Percentiles rank a stretch among this genome's conserved stretches.
Evolutionary conservation across 495 filamentous ascomycete species (phyloP).

Genomic region (Pseudomonodictys pantanalensis): DNA sequence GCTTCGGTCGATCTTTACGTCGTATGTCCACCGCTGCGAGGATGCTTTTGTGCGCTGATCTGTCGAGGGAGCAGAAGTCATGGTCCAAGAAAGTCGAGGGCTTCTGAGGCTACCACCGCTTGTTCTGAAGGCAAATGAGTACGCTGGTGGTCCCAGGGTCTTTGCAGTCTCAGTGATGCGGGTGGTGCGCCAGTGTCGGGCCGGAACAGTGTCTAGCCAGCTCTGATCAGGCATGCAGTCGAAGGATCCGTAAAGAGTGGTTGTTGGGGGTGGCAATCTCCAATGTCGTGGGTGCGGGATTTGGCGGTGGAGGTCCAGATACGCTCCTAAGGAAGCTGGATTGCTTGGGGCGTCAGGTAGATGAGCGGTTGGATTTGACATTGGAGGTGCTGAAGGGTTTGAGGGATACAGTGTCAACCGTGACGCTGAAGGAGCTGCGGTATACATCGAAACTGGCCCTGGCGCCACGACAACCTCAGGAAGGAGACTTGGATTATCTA

Average conservation of each 20-base stretch:
- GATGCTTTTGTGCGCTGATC: neutral
- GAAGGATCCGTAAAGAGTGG: conserved; percentile 14
- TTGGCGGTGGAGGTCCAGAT: conserved; percentile 24
- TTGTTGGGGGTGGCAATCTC: conserved; percentile 12
- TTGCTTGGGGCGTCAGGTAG: neutral
- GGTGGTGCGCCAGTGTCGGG: conserved; percentile 5
- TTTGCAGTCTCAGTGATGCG: neutral
- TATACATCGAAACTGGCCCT: neutral
- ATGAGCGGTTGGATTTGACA: neutral
- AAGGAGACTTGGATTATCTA: neutral
- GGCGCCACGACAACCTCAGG: neutral
- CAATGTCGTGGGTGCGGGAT: conserved; percentile 23
- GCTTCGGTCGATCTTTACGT: conserved; percentile 3
- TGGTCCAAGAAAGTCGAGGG: conserved; percentile 15
- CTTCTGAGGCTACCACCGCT: conserved; percentile 16
- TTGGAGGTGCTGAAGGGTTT: neutral
- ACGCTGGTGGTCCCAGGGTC: conserved; percentile 3
- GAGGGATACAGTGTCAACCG: neutral
- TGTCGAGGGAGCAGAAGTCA: neutral
- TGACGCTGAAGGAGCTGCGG: neutral
- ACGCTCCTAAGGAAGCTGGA: conserved; percentile 5
- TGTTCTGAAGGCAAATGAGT: conserved; percentile 5
- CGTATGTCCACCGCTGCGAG: conserved; percentile 13
- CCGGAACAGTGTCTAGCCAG: conserved; percentile 11
- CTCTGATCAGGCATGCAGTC: neutral